Percentiles rank a stretch among this genome's conserved stretches.
These are phyloP conservation scores for Coprinopsis sp. DNA, from an alignment of 768 basidiomycete species.

Conservation along the genomic window DNA sequence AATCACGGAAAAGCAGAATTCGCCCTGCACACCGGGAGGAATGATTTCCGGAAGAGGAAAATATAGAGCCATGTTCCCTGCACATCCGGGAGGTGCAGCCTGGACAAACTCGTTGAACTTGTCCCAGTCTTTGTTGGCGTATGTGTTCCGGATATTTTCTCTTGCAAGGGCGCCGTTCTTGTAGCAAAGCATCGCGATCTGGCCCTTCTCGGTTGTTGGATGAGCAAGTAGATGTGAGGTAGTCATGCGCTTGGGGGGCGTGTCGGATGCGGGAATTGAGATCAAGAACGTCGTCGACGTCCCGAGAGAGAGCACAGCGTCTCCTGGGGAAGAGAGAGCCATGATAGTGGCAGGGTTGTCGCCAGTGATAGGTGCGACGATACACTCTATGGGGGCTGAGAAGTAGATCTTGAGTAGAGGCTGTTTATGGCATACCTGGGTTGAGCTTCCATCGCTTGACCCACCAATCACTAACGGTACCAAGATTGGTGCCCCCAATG, in stretches of 20 bases:
- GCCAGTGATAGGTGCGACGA: slow-evolving; percentile 81
- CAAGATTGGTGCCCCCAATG: slow-evolving; percentile 63
- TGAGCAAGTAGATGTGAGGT: slow-evolving; percentile 73
- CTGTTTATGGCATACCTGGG: slow-evolving; percentile 38
- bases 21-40: slow-evolving; percentile 70
- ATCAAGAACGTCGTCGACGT: slow-evolving; percentile 87
- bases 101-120: slow-evolving; percentile 66
- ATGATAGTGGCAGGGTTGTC: slow-evolving; percentile 87
- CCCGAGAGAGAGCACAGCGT: slow-evolving; percentile 81
- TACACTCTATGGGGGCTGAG: slow-evolving; percentile 47
- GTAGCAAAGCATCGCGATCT: slow-evolving; percentile 91
- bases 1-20: slow-evolving; percentile 50
- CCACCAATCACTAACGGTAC: slow-evolving; percentile 67
- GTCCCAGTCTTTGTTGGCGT: slow-evolving; percentile 59
- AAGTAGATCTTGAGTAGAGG: neutral
- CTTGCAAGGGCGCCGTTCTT: slow-evolving; percentile 84
- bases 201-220: slow-evolving; percentile 54
- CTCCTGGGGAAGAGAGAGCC: slow-evolving; percentile 67
- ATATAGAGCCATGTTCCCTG: slow-evolving; percentile 66
- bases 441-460: slow-evolving; percentile 70
- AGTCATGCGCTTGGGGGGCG: slow-evolving; percentile 63
- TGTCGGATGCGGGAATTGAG: slow-evolving; percentile 62
- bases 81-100: slow-evolving; percentile 48
- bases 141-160: slow-evolving; percentile 66
- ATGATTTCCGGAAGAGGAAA: slow-evolving; percentile 88